Evolutionary conservation across 1,284 basidiomycete genomes (phyloP).

Genomic region (Ganoderma boninense): DNA sequence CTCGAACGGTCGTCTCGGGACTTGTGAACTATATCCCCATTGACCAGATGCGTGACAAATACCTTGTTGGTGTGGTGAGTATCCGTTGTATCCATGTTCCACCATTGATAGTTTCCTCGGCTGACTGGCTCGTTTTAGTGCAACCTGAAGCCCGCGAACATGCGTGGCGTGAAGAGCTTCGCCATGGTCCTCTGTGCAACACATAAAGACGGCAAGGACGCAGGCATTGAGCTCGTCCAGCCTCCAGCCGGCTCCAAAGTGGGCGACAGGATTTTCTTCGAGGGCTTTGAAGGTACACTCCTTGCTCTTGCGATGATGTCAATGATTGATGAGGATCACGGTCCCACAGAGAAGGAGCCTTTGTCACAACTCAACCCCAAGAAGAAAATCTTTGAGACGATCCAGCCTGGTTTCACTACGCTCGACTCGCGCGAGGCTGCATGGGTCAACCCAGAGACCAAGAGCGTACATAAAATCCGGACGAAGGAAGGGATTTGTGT

Average conservation of each 20-base stretch:
- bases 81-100: constrained; percentile 38
- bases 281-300: constrained; percentile 83
- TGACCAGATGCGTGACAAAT: constrained; percentile 89
- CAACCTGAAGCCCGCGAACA: constrained; percentile 94
- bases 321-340: neutral
- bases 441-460: constrained; percentile 90
- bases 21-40: constrained; percentile 95
- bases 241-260: constrained; percentile 89
- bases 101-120: constrained; percentile 9
- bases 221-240: constrained; percentile 89
- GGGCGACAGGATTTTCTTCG: constrained; percentile 94
- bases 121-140: constrained; percentile 57
- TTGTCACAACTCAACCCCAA: constrained; percentile 92
- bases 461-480: constrained; percentile 83
- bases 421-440: constrained; percentile 88
- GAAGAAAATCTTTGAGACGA: constrained; percentile 96
- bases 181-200: constrained; percentile 96
- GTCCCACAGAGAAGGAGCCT: constrained; percentile 66
- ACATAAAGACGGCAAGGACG: constrained; percentile 88
- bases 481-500: constrained; percentile 86
- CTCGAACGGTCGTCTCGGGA: constrained; percentile 93
- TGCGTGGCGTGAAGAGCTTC: constrained; percentile 96
- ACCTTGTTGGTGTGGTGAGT: constrained; percentile 87
- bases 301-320: neutral
- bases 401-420: constrained; percentile 92